Percentiles rank a stretch among this genome's conserved stretches.
These are phyloP conservation scores for Gyrodon lividus DNA, from an alignment of 768 basidiomycete genomes.

Conservation along the genomic window DNA sequence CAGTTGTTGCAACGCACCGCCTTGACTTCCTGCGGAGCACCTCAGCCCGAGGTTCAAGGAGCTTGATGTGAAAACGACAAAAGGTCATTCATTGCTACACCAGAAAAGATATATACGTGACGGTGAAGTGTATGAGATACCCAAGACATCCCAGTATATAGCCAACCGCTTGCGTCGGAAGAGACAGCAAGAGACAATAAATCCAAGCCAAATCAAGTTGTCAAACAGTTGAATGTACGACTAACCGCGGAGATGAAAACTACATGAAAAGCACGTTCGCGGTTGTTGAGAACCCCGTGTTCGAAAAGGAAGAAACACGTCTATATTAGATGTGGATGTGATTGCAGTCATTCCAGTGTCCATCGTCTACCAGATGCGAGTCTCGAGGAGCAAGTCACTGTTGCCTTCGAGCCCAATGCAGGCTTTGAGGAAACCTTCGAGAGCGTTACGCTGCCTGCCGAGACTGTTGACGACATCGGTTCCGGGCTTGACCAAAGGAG, in stretches of 20 bases:
- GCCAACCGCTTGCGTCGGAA: not conserved
- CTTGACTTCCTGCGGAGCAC: no score
- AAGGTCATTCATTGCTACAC: constrained; percentile 7
- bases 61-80: no score
- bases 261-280: not conserved
- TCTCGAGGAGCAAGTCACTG: constrained; percentile 83
- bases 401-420: constrained; percentile 84
- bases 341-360: not conserved
- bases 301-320: not conserved
- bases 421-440: constrained; percentile 92
- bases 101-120: no score
- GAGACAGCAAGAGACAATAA: not conserved
- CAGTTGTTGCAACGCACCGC: no score
- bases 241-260: not conserved
- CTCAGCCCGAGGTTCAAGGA: no score
- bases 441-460: constrained; percentile 90
- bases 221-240: constrained; percentile 18
- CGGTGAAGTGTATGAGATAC: not conserved
- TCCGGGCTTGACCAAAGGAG: constrained; percentile 92
- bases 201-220: not conserved
- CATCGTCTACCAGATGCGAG: constrained; percentile 76
- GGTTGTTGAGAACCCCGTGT: constrained; percentile 25
- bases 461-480: constrained; percentile 95
- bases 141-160: not conserved
- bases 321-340: no score